Evolutionary conservation across 768 basidiomycete genomes (phyloP), one percentile per base, ranked within the genome.

Genomic region (Paxillus involutus): DNA sequence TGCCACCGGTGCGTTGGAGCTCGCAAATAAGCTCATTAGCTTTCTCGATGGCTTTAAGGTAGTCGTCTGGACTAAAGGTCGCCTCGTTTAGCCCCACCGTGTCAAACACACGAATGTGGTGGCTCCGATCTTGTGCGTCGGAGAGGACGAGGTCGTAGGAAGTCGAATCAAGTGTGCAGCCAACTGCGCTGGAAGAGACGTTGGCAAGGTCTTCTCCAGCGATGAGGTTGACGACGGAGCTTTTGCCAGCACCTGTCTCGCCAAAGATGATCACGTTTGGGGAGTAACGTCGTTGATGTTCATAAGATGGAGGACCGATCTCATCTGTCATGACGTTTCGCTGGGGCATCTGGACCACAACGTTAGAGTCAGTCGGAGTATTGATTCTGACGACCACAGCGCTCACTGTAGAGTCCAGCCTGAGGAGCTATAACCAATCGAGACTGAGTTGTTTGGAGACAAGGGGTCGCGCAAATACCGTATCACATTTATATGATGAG

Each of bases 211-310:
- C 29, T 3, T 59, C 44, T 10, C 67, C 69, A 24, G 62, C 60
- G 21, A 77, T 59, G 59, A 78, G 66, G 57, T 77, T 78, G 47
- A 77, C 55, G 29, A 78, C 58, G 0, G 74, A 75, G 54, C 77
- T 77, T 56, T 78, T 78, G 17, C 72, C 66, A 1, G 43, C 62
- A 6, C 67, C 66, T 21, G 67, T 67, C 44, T 69, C 66, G 3
- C 66, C 71, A 17, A 78, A 75, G 26, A 63, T 68, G 17, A 68
- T 75, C 5, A 56, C 73, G 11, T 77, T 78, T 50, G 76, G 76
- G 44, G 66, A 60, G 42, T 39, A 57, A 35, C 26, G 55, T 19
- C 49, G 54, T 33, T 65, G 65, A 1, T 30, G 11, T 14, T 59
- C 48, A 36, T 66, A 65, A n/a, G 65, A 35, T 29, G 64, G 64